Evolutionary conservation across 163 green algal genomes (phyloP).

Genomic region (Smithsoniella earleae): DNA sequence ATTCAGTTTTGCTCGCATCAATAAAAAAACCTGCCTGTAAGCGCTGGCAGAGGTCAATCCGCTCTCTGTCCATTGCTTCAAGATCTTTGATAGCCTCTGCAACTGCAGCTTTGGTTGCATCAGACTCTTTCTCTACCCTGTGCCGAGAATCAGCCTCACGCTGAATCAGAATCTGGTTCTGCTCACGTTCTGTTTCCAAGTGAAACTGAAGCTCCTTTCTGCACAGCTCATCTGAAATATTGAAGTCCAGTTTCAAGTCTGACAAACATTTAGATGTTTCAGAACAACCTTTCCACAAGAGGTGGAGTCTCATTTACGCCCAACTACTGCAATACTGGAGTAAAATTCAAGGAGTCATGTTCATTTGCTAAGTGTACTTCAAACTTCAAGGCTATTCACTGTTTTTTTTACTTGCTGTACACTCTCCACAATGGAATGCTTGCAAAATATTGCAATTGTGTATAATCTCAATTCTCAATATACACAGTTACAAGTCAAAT

Average conservation of each 20-base stretch:
- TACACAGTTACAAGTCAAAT: too few species aligned
- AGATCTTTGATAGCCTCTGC: slow-evolving; percentile 6
- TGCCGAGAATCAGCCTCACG: slow-evolving; percentile 10
- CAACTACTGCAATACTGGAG: too few species aligned
- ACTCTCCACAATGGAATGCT: too few species aligned
- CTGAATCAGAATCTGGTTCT: not conserved
- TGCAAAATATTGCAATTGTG: too few species aligned
- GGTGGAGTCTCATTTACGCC: too few species aligned
- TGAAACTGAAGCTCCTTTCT: slow-evolving; percentile 1
- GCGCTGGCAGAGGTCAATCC: not conserved
- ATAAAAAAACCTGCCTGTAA: not conserved
- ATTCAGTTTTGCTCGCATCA: not conserved
- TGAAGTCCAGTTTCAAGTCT: not conserved
- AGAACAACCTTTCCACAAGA: not conserved
- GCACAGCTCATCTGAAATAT: not conserved
- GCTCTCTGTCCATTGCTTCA: not conserved
- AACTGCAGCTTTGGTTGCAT: slow-evolving; percentile 2
- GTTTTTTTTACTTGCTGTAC: too few species aligned
- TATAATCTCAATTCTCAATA: too few species aligned
- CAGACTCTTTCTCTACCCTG: slow-evolving; percentile 24
- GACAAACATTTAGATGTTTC: not conserved
- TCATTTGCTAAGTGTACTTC: too few species aligned
- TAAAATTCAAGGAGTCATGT: too few species aligned
- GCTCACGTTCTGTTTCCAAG: not conserved
- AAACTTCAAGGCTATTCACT: too few species aligned